Percentiles rank a stretch among this genome's conserved stretches.
Conservation (phyloP, 805 yeast species). For the Barnettozyma pratensis region DNA sequence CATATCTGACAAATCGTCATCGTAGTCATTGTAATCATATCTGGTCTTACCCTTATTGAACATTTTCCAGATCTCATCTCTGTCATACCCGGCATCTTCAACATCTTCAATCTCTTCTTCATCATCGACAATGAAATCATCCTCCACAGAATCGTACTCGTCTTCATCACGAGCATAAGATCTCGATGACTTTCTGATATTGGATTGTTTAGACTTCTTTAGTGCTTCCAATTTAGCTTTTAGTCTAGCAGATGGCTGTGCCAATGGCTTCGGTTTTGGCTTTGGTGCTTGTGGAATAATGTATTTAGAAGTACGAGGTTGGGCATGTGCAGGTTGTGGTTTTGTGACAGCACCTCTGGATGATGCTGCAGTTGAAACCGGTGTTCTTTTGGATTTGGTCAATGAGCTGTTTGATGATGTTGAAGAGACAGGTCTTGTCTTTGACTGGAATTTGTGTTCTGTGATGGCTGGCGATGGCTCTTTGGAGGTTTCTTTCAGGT, state of each 20-base stretch:
- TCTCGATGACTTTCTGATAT: not conserved
- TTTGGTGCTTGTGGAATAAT: constrained; percentile 1
- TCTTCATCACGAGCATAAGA: constrained; percentile 31
- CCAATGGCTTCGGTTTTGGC: constrained; percentile 28
- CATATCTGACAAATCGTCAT: constrained; percentile 63
- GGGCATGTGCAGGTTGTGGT: not conserved
- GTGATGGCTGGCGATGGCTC: constrained; percentile 15
- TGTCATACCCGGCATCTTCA: constrained; percentile 50
- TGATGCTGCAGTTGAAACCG: not conserved
- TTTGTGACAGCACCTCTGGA: not conserved
- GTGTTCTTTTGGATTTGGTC: not conserved
- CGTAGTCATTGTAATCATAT: constrained; percentile 35
- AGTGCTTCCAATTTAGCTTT: constrained; percentile 38
- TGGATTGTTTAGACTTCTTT: constrained; percentile 16
- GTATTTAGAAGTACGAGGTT: not conserved
- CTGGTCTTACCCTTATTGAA: constrained; percentile 63
- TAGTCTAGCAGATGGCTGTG: constrained; percentile 55
- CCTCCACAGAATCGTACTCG: constrained; percentile 42
- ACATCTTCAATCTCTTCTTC: constrained; percentile 19
- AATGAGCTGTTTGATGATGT: not conserved
- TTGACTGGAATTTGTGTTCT: constrained; percentile 3
- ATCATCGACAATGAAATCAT: constrained; percentile 54
- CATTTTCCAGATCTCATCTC: constrained; percentile 88
- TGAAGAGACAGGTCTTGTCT: constrained; percentile 8
- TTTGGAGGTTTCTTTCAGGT: constrained; percentile 12